Percentiles rank a stretch among this genome's conserved stretches.
Evolutionary conservation across 1,139 yeast species (phyloP).

Genomic region (Lodderomyces jiufengensis): DNA sequence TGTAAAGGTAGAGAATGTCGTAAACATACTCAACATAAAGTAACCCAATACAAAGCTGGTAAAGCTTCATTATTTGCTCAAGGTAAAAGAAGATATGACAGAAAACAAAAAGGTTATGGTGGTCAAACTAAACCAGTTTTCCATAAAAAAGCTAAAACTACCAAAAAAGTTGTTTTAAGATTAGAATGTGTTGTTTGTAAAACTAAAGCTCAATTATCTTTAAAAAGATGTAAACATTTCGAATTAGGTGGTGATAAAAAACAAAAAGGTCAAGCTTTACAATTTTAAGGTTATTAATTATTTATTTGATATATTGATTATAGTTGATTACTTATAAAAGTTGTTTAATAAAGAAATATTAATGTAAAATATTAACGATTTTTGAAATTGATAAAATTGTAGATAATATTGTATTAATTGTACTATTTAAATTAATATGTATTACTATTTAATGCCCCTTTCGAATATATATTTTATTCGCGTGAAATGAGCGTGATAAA

Average conservation of each 20-base stretch:
- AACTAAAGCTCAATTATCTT: constrained; percentile 96
- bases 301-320: constrained; percentile 4
- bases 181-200: constrained; percentile 98
- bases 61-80: constrained; percentile 98
- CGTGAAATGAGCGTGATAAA: no score
- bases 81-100: constrained; percentile 99
- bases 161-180: constrained; percentile 99
- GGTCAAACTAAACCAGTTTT: constrained; percentile 99
- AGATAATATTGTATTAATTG: no score
- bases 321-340: not conserved
- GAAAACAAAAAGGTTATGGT: constrained; percentile 99
- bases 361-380: constrained; percentile 4
- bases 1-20: constrained; percentile 99
- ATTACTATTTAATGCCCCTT: no score
- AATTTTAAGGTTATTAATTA: constrained; percentile 55
- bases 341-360: no score
- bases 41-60: constrained; percentile 99
- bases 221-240: constrained; percentile 99
- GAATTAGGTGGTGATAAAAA: constrained; percentile 99
- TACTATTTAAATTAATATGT: no score
- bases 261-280: constrained; percentile 99
- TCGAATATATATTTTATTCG: no score
- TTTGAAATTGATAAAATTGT: not conserved
- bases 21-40: constrained; percentile 99
- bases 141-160: constrained; percentile 99